phyloP scores from a whole-genome alignment of 2,329 filamentous ascomycete species.

The Anthostomella pinea region DNA sequence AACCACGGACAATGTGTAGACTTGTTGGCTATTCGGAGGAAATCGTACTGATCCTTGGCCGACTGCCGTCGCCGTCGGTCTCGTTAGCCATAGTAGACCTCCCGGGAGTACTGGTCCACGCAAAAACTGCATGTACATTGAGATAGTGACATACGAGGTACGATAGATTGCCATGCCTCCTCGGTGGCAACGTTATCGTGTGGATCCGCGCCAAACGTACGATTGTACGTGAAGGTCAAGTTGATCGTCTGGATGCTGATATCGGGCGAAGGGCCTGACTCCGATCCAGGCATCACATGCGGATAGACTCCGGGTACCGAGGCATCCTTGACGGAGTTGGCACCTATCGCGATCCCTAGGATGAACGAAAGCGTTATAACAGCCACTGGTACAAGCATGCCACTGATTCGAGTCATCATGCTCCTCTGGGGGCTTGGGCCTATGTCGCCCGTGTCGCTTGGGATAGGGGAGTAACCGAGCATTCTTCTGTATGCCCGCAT shows the following conservation, averaged over 20 bases:
- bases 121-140: not conserved
- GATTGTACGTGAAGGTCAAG: constrained; percentile 8
- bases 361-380: not conserved
- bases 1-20: constrained; percentile 5
- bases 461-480: not conserved
- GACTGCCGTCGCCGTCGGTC: constrained; percentile 1
- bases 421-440: not conserved
- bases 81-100: too few relatives aligned
- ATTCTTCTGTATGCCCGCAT: not conserved
- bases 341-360: not conserved
- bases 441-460: not conserved
- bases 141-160: constrained; percentile 5
- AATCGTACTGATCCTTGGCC: constrained; percentile 7
- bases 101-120: not conserved
- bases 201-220: constrained; percentile 9
- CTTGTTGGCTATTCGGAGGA: not conserved
- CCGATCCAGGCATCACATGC: not conserved
- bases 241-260: not conserved
- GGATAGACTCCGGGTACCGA: too few relatives aligned
- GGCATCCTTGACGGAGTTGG: not conserved
- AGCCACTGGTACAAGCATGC: not conserved
- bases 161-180: constrained; percentile 8
- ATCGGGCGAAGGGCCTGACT: not conserved
- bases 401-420: not conserved
- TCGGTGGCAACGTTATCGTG: not conserved